These are phyloP conservation scores for Pyrenophora tritici-repentis DNA, from an alignment of 2,329 filamentous ascomycete genomes.

Conservation along the genomic window DNA sequence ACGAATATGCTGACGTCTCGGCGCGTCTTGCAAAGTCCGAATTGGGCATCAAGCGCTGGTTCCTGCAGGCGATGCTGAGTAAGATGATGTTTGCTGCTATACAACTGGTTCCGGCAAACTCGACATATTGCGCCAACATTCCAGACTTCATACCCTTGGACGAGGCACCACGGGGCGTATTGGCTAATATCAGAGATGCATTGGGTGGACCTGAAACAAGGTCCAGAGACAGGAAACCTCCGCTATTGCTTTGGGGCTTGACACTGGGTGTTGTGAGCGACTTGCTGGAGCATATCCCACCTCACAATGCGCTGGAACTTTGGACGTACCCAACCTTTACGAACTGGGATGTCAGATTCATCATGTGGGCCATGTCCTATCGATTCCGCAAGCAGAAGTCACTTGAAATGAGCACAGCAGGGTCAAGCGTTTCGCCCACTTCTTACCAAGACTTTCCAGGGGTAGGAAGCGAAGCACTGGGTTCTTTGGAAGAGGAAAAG, in stretches of 20 bases:
- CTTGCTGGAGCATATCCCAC: slow-evolving; percentile 70
- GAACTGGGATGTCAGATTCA: slow-evolving; percentile 62
- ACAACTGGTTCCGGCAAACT: slow-evolving; percentile 65
- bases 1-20: slow-evolving; percentile 67
- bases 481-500: slow-evolving; percentile 31
- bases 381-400: slow-evolving; percentile 53
- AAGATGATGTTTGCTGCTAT: slow-evolving; percentile 72
- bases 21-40: slow-evolving; percentile 63
- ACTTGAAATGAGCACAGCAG: slow-evolving; percentile 32
- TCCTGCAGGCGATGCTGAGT: slow-evolving; percentile 63
- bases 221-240: slow-evolving; percentile 47
- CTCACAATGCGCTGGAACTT: slow-evolving; percentile 63
- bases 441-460: slow-evolving; percentile 33
- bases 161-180: slow-evolving; percentile 12
- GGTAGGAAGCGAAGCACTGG: slow-evolving; percentile 27
- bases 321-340: slow-evolving; percentile 74
- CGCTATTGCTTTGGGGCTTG: slow-evolving; percentile 69
- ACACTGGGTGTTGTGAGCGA: slow-evolving; percentile 70
- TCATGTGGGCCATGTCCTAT: slow-evolving; percentile 65
- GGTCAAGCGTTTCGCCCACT: slow-evolving; percentile 9
- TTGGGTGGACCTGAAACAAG: slow-evolving; percentile 27
- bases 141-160: slow-evolving; percentile 53
- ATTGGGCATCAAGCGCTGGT: slow-evolving; percentile 59
- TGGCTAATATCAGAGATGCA: slow-evolving; percentile 23
- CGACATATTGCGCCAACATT: slow-evolving; percentile 60